phyloP scores from a whole-genome alignment of 345 rosid genomes.

The Salix exigua region DNA sequence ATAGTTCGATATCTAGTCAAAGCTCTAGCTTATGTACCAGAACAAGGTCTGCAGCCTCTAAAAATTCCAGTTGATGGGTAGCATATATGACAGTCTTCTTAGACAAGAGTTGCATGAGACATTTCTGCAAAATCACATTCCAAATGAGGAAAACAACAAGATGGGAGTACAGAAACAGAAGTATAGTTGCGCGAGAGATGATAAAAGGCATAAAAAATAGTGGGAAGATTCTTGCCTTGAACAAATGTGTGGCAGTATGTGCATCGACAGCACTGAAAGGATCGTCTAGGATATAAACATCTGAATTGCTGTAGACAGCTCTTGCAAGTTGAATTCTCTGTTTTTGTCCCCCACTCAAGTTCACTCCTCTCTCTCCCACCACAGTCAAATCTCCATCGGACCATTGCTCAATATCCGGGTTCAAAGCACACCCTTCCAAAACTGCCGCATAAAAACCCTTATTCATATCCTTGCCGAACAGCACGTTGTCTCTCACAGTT shows the following conservation, averaged over 20 bases:
- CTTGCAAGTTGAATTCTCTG: constrained; percentile 79
- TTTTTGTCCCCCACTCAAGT: constrained; percentile 89
- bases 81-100: constrained; percentile 52
- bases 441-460: constrained; percentile 38
- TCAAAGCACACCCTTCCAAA: constrained; percentile 51
- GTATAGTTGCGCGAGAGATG: not conserved
- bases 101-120: constrained; percentile 44
- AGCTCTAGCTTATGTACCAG: constrained; percentile 3
- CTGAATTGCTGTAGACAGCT: constrained; percentile 60
- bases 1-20: not conserved
- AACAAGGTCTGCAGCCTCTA: constrained; percentile 45
- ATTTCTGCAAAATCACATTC: constrained; percentile 36
- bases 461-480: constrained; percentile 42
- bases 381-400: constrained; percentile 50
- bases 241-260: constrained; percentile 21
- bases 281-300: constrained; percentile 70
- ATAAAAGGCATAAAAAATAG: not conserved
- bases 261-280: constrained; percentile 81
- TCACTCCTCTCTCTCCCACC: constrained; percentile 82
- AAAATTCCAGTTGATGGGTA: constrained; percentile 60
- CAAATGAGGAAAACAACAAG: not conserved
- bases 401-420: constrained; percentile 44
- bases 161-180: not conserved
- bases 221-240: not conserved
- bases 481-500: constrained; percentile 59